Percentiles rank a stretch among this genome's conserved stretches.
phyloP scores from a whole-genome alignment of 768 basidiomycete species.

The Leccinum barrowsii region DNA sequence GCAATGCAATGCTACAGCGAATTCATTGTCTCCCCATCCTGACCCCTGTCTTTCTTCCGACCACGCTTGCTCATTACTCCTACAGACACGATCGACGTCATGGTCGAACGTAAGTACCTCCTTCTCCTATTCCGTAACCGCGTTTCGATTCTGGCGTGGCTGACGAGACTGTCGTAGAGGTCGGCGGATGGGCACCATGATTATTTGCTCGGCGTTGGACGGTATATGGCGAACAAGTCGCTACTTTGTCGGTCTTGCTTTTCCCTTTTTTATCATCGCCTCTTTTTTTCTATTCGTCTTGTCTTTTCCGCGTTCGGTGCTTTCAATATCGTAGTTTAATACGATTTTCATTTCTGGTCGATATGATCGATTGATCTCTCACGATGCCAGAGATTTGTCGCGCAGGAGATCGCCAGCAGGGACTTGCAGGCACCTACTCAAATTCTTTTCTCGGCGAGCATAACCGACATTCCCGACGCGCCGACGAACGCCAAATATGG shows the following conservation, averaged over 20 bases:
- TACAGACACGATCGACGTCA: conserved; percentile 90
- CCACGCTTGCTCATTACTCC: neutral
- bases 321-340: neutral
- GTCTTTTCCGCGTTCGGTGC: neutral
- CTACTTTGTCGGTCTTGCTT: neutral
- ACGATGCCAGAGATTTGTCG: neutral
- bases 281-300: neutral
- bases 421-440: too few species aligned
- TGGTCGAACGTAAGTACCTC: conserved; percentile 82
- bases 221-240: neutral
- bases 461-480: too few species aligned
- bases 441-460: too few species aligned
- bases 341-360: neutral
- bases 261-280: neutral
- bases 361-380: neutral
- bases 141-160: neutral
- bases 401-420: too few species aligned
- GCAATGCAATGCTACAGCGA: neutral
- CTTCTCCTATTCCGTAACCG: neutral
- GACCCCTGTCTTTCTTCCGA: conserved; percentile 1
- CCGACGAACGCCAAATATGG: too few species aligned
- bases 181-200: neutral
- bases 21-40: neutral
- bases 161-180: neutral
- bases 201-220: neutral